Percentiles rank a stretch among this genome's conserved stretches.
Conservation (phyloP, 768 basidiomycete species). For the Lyophyllum semitale region DNA sequence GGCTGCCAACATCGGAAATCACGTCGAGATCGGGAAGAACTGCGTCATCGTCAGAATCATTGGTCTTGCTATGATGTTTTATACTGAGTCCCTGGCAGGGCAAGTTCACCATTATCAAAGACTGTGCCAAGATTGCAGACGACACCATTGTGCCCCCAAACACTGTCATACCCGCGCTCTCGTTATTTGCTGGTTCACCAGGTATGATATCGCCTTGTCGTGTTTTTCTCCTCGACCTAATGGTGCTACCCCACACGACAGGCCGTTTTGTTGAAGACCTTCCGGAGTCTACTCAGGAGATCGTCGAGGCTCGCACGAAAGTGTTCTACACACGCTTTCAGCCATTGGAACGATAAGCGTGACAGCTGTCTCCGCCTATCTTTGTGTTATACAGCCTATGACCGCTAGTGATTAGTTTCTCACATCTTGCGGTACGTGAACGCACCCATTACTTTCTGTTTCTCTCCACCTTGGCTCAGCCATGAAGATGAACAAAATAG, state of each 20-base stretch:
- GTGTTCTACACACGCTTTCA: slow-evolving; percentile 85
- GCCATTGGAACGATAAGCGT: slow-evolving; percentile 42
- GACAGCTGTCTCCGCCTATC: neutral
- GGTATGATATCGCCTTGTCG: slow-evolving; percentile 45
- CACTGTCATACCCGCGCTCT: slow-evolving; percentile 88
- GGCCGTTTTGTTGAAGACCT: slow-evolving; percentile 83
- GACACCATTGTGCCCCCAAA: slow-evolving; percentile 89
- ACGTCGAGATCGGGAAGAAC: slow-evolving; percentile 93
- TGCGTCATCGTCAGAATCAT: slow-evolving; percentile 79
- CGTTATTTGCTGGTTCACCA: slow-evolving; percentile 87
- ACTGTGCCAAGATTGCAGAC: slow-evolving; percentile 89
- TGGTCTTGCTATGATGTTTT: neutral
- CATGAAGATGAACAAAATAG: slow-evolving; percentile 21
- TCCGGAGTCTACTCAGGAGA: slow-evolving; percentile 93
- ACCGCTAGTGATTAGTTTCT: neutral
- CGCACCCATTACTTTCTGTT: neutral
- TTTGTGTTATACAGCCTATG: neutral
- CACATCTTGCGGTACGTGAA: neutral
- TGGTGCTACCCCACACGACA: slow-evolving; percentile 30
- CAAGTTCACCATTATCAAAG: slow-evolving; percentile 95
- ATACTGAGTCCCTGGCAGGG: slow-evolving; percentile 52
- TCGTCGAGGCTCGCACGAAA: slow-evolving; percentile 84
- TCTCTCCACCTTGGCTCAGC: neutral
- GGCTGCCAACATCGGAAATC: slow-evolving; percentile 91
- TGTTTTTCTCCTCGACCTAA: neutral